Base-by-base conservation (phyloP, 1,284 basidiomycete species). In the Paramarasmius palmivorus region DNA sequence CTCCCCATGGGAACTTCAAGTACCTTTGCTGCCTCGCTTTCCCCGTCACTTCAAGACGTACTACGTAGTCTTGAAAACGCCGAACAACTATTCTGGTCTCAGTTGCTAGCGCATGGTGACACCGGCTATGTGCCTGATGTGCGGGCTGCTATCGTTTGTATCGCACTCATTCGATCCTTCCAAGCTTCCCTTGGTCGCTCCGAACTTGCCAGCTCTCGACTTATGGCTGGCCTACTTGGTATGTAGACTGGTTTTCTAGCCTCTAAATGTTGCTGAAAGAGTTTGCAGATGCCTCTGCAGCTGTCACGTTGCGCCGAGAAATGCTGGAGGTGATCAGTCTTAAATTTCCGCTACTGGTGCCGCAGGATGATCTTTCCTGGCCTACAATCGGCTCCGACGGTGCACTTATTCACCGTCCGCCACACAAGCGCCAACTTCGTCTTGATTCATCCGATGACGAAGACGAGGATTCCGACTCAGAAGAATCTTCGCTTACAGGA, bases 231-330 rank as follows among this genome's bases (percentile, higher is more conserved):
- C 26, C 71, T 93, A 4, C 75, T 95, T 15, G 90, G 91, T 93
- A 59, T 57, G 79, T 67, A 1, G 40, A 12, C 14, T 23, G 7
- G 36, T 15, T 42, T 50, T 22, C 52, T 51, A 49, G 29, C n/a
- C n/a, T n/a, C n/a, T n/a, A n/a, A 52, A 3, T 19, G 14, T 20
- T 41, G 22, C 42, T 54, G 20, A 37, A 39, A 35, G 14, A 49
- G 41, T 49, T 36, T 55, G 12, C n/a, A 88, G 89, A 93, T 69
- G 76, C 75, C 52, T 84, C 83, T 23, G 74, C 86, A 0, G 83
- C 89, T 12, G 81, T 95, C 48, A 93, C 92, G 0, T 74, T 95
- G 1, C 83, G 86, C 12, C 79, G 90, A 25, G 93, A 97, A 66
- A 81, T 91, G 74, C 65, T 90, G 4, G 88, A 91, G 58, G 80